phyloP scores from a whole-genome alignment of 768 basidiomycete species.

The Rubroboletus pulcherrimus region DNA sequence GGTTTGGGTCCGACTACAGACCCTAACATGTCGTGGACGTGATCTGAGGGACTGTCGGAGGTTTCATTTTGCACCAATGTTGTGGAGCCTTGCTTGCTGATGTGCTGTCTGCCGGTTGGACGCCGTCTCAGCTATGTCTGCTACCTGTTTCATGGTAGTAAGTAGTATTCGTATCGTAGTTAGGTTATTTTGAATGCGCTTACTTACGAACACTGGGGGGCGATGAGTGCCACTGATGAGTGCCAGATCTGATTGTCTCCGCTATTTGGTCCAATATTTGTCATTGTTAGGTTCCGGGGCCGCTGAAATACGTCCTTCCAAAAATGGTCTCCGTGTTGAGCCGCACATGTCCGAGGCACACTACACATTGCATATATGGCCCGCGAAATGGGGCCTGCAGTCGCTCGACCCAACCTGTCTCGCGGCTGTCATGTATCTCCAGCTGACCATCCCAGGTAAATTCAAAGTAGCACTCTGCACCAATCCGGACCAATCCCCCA shows the following conservation, averaged over 20 bases:
- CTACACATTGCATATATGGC: slow-evolving; percentile 61
- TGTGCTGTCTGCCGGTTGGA: not conserved
- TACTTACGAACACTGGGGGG: not conserved
- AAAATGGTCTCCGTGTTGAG: not conserved
- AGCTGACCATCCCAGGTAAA: slow-evolving; percentile 63
- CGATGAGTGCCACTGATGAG: too few species aligned
- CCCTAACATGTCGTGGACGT: not conserved
- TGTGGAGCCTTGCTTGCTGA: not conserved
- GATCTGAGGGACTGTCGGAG: too few species aligned
- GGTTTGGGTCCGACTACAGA: not conserved
- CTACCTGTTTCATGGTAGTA: not conserved
- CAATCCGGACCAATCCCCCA: slow-evolving; percentile 70
- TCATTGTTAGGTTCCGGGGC: slow-evolving; percentile 14
- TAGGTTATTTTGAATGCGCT: not conserved
- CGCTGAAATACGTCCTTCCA: slow-evolving; percentile 1
- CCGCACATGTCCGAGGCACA: slow-evolving; percentile 18
- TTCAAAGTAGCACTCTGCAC: slow-evolving; percentile 60
- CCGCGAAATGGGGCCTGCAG: slow-evolving; percentile 57
- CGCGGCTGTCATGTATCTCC: slow-evolving; percentile 63
- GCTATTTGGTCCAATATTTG: slow-evolving; percentile 8
- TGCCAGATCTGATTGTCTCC: not conserved
- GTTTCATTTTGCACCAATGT: not conserved
- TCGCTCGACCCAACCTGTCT: slow-evolving; percentile 68
- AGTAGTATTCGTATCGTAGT: not conserved
- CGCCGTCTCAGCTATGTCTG: not conserved